Percentiles rank a stretch among this genome's conserved stretches.
phyloP scores from a whole-genome alignment of 1,284 basidiomycete genomes.

The Microbotryum violaceum region DNA sequence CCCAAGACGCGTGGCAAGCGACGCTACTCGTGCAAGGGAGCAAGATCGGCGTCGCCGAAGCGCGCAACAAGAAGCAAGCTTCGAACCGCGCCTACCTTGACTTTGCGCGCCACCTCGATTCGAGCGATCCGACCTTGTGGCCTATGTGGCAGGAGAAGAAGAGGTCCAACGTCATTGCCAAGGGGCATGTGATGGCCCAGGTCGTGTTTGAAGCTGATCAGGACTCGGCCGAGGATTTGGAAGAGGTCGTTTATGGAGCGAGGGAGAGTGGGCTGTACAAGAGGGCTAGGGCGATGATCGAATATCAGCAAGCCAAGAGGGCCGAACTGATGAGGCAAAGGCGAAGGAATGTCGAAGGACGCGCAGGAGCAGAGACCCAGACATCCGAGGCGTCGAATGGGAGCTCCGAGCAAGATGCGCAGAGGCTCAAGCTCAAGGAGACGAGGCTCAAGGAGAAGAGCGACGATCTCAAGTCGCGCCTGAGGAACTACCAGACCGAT shows the following conservation, averaged over 20 bases:
- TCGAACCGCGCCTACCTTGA: conserved; percentile 74
- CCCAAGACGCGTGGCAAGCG: conserved; percentile 58
- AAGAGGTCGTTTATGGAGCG: conserved; percentile 63
- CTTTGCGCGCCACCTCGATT: conserved; percentile 75
- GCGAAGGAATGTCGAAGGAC: conserved; percentile 6
- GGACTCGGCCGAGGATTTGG: conserved; percentile 62
- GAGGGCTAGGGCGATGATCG: conserved; percentile 37
- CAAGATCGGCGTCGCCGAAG: conserved; percentile 69
- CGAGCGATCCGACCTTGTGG: conserved; percentile 76
- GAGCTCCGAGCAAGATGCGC: conserved; percentile 2
- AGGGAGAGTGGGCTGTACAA: conserved; percentile 50
- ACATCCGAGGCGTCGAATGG: background rate
- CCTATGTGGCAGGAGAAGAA: conserved; percentile 49
- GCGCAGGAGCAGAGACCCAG: background rate
- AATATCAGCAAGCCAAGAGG: conserved; percentile 13
- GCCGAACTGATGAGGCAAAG: conserved; percentile 25
- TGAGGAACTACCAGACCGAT: conserved; percentile 58
- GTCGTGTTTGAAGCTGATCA: conserved; percentile 39
- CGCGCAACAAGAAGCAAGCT: conserved; percentile 65
- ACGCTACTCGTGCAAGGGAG: conserved; percentile 71
- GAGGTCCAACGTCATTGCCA: conserved; percentile 35
- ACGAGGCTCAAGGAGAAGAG: conserved; percentile 57
- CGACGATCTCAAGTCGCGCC: conserved; percentile 50
- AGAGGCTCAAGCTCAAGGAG: conserved; percentile 29
- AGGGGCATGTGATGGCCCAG: conserved; percentile 50